These are phyloP conservation scores for Debaryomycetaceae sp. DNA, from an alignment of 1,139 yeast species.

Conservation along the genomic window DNA sequence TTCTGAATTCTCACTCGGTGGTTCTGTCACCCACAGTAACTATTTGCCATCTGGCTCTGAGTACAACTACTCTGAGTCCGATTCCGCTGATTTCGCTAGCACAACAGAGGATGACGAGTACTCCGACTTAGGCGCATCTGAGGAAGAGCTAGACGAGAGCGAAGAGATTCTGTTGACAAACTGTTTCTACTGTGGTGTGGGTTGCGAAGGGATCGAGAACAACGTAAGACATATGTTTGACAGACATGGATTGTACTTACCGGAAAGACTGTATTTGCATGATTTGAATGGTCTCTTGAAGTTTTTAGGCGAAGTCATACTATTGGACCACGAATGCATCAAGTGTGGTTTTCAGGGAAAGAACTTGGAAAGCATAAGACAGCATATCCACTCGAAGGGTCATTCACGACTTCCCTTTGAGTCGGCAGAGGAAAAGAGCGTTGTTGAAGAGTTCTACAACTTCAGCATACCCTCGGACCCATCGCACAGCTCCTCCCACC, in stretches of 20 bases:
- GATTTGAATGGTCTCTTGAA: constrained; percentile 45
- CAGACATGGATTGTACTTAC: constrained; percentile 49
- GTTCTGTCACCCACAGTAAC: constrained; percentile 23
- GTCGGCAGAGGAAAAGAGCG: constrained; percentile 37
- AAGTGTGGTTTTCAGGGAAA: constrained; percentile 53
- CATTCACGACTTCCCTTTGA: constrained; percentile 57
- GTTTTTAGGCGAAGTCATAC: constrained; percentile 41
- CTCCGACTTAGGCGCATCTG: constrained; percentile 7
- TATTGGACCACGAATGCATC: constrained; percentile 46
- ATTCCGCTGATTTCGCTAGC: constrained; percentile 34
- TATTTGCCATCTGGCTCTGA: constrained; percentile 47
- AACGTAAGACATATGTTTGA: constrained; percentile 49
- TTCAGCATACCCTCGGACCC: constrained; percentile 23
- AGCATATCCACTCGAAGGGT: constrained; percentile 49
- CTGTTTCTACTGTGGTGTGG: constrained; percentile 42
- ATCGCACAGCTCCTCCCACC: constrained; percentile 10
- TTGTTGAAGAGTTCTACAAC: constrained; percentile 42
- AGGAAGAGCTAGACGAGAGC: constrained; percentile 21
- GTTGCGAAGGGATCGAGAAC: constrained; percentile 35
- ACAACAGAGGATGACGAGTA: constrained; percentile 17
- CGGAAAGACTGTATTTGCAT: constrained; percentile 40
- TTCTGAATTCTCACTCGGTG: constrained; percentile 67
- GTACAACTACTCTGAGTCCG: constrained; percentile 41
- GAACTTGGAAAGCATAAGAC: constrained; percentile 48
- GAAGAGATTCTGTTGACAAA: constrained; percentile 25